Evolutionary conservation across 768 basidiomycete species (phyloP).

Genomic region (Botryobasidium botryosum): DNA sequence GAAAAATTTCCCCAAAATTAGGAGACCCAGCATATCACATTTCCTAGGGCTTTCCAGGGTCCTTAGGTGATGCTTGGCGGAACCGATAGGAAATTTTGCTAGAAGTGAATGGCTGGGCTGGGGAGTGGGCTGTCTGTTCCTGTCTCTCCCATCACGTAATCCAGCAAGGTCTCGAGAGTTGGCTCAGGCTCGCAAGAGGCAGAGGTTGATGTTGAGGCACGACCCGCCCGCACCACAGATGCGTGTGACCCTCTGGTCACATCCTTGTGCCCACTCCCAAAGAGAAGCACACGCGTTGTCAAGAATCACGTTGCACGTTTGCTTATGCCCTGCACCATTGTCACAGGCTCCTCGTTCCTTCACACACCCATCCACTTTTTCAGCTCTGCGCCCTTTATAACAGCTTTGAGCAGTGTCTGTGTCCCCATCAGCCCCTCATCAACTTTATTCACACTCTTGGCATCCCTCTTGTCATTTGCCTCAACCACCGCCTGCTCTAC

Average conservation of each 20-base stretch:
- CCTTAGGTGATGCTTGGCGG: not conserved
- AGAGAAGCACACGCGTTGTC: constrained; percentile 25
- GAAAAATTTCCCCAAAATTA: too few species aligned
- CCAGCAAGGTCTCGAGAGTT: constrained; percentile 1
- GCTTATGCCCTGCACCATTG: constrained; percentile 31
- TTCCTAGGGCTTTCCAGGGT: too few species aligned
- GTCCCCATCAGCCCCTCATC: constrained; percentile 36
- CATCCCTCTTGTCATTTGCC: too few species aligned
- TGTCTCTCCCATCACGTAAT: not conserved
- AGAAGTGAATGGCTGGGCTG: constrained; percentile 10
- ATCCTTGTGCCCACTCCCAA: constrained; percentile 16
- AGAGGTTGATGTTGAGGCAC: not conserved
- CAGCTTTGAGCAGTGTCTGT: constrained; percentile 24
- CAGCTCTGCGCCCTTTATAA: constrained; percentile 30
- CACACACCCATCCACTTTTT: constrained; percentile 28
- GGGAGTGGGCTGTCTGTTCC: constrained; percentile 1
- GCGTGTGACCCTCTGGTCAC: too few species aligned
- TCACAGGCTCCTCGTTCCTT: constrained; percentile 24
- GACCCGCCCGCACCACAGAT: too few species aligned
- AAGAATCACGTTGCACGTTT: constrained; percentile 31
- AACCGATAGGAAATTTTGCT: constrained; percentile 10
- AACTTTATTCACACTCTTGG: constrained; percentile 45
- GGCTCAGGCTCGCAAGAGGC: not conserved
- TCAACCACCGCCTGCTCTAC: too few species aligned
- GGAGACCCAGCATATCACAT: too few species aligned